Evolutionary conservation across 2,329 filamentous ascomycete species (phyloP).

Genomic region (Botrytis pseudocinerea): DNA sequence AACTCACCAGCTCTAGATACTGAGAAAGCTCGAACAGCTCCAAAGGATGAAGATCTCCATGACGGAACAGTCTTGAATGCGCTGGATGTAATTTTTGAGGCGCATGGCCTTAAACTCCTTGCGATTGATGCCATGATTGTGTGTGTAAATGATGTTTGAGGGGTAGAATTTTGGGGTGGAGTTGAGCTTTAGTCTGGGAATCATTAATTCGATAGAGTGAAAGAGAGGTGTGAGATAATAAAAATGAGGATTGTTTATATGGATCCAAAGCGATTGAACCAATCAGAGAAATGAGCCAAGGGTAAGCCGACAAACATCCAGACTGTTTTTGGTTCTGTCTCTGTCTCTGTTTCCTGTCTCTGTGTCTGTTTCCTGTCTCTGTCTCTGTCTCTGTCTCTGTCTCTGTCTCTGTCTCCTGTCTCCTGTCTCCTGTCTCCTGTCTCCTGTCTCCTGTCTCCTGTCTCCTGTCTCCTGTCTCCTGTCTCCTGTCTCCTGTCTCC

Average conservation of each 20-base stretch:
- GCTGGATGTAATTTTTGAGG: slow-evolving; percentile 32
- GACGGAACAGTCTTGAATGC: slow-evolving; percentile 30
- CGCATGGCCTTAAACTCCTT: slow-evolving; percentile 46
- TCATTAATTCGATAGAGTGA: background rate
- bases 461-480: too few species aligned
- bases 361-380: too few species aligned
- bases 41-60: slow-evolving; percentile 39
- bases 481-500: too few species aligned
- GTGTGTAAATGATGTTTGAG: background rate
- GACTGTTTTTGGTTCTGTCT: background rate
- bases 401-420: too few species aligned
- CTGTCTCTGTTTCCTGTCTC: background rate
- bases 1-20: slow-evolving; percentile 46
- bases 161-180: slow-evolving; percentile 7
- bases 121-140: slow-evolving; percentile 61
- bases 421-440: too few species aligned
- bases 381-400: background rate
- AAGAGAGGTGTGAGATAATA: slow-evolving; percentile 6
- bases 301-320: background rate
- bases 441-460: background rate
- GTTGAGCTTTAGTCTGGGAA: slow-evolving; percentile 3
- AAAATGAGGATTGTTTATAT: slow-evolving; percentile 5
- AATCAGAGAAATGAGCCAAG: background rate
- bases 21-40: slow-evolving; percentile 49
- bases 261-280: background rate